Base-by-base conservation (phyloP, 306 rosid species). In the Castanea sativa region DNA sequence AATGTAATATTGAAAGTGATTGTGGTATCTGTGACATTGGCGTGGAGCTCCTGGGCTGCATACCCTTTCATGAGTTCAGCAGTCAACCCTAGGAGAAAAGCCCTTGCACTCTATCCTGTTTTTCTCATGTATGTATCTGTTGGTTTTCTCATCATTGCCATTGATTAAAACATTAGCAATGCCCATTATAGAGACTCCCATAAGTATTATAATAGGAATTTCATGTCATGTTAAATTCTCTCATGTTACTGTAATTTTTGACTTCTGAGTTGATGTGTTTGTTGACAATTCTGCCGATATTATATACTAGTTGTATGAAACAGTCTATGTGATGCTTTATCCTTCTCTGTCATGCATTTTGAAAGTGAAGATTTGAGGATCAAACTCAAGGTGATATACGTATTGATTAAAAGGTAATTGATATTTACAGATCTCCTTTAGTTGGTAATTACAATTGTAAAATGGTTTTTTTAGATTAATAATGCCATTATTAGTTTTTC, bases 31-130 rank as follows among this genome's bases (percentile, higher is more conserved):
- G 97, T 95, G 83, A 90, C 99, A 29, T 76, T 95, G 85, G 98
- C 96, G 18, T 95, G 99, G 99, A 95, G 99, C 75, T 93, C 97
- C 19, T 95, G 99, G 99, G 92, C 99, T 19, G 99, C 99, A 25
- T 95, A 95, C 79, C 99, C 99, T 79, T 95, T 93, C 88, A 95
- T 95, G 98, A 95, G 99, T 59, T 85, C 99, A 71, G 99, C 98
- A 29, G 99, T 95, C 79, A 95, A 93, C 84, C 99, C 99, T 1
- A 90, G 99, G 87, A 92, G 99, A 86, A 95, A 95, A 85, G 99
- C 99, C 55, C 99, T 95, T 55, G 99, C 99, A 1, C 97, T 95
- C 18, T 95, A 95, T 82, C 99, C 99, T 25, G 99, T 95, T 79
- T 92, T 95, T 78, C 97, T 95, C 76, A 86, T 95, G 98, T 95